Evolutionary conservation across 2,329 filamentous ascomycete species (phyloP).

Genomic region (Pseudophaeomoniella oleicola): DNA sequence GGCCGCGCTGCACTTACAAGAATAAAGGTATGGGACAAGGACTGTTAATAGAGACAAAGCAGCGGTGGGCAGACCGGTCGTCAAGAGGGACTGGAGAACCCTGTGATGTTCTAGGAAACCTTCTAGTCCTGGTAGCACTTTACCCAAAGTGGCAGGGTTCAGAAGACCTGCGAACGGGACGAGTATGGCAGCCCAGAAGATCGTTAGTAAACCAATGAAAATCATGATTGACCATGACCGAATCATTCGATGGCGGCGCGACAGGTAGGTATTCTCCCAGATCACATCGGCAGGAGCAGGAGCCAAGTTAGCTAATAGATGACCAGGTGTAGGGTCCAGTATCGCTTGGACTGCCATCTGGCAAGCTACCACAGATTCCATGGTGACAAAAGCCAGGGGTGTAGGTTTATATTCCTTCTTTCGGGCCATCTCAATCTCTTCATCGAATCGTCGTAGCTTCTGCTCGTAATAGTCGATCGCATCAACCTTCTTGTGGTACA

Average conservation of each 20-base stretch:
- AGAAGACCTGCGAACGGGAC: slow-evolving; percentile 65
- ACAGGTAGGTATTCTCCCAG: slow-evolving; percentile 84
- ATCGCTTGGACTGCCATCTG: slow-evolving; percentile 96
- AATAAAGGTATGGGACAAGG: slow-evolving; percentile 84
- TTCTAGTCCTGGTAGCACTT: slow-evolving; percentile 56
- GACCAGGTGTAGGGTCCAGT: slow-evolving; percentile 76
- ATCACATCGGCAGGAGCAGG: slow-evolving; percentile 86
- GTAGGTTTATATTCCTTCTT: slow-evolving; percentile 63
- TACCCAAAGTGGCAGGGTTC: slow-evolving; percentile 65
- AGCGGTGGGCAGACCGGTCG: slow-evolving; percentile 74
- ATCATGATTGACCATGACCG: slow-evolving; percentile 73
- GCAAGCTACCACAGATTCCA: slow-evolving; percentile 82
- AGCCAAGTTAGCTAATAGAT: slow-evolving; percentile 70
- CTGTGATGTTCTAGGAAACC: slow-evolving; percentile 52
- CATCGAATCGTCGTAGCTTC: slow-evolving; percentile 63
- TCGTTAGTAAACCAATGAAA: slow-evolving; percentile 66
- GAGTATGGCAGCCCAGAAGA: slow-evolving; percentile 79
- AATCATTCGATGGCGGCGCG: slow-evolving; percentile 56
- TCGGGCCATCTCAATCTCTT: slow-evolving; percentile 54
- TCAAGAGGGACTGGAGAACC: slow-evolving; percentile 61
- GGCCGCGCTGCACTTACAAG: slow-evolving; percentile 42
- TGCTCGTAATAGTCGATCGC: slow-evolving; percentile 93
- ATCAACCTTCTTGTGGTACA: slow-evolving; percentile 62
- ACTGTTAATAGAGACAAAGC: slow-evolving; percentile 79
- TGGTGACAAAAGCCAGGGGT: slow-evolving; percentile 85